Conservation (phyloP, 371 early-diverging fungal species). For the Batkoa obscura region DNA sequence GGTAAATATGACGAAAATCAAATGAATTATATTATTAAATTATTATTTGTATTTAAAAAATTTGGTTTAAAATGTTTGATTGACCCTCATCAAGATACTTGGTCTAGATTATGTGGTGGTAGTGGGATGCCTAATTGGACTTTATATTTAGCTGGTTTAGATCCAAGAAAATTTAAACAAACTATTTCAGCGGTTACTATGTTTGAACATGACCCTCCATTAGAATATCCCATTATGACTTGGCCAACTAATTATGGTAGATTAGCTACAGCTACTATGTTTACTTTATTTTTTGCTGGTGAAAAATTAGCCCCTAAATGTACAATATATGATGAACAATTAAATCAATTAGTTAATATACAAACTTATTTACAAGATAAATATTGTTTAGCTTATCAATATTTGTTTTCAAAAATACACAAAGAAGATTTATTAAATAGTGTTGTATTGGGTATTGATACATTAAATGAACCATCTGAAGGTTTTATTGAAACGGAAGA, state of each 20-base stretch:
- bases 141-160: conserved; percentile 47
- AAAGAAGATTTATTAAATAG: conserved; percentile 22
- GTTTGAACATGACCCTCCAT: conserved; percentile 31
- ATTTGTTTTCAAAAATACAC: conserved; percentile 22
- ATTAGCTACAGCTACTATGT: conserved; percentile 65
- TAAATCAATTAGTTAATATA: conserved; percentile 22
- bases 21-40: conserved; percentile 46
- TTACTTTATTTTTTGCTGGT: conserved; percentile 68
- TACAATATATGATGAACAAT: conserved; percentile 19
- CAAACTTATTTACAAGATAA: conserved; percentile 51
- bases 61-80: conserved; percentile 61
- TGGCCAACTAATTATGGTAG: conserved; percentile 78
- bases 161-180: conserved; percentile 31
- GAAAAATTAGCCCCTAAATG: conserved; percentile 45
- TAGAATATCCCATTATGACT: conserved; percentile 52
- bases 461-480: conserved; percentile 54
- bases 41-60: conserved; percentile 35
- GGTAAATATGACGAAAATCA: conserved; percentile 70
- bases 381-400: conserved; percentile 28
- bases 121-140: conserved; percentile 81
- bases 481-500: conserved; percentile 34
- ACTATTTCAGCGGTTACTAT: conserved; percentile 59
- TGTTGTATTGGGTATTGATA: conserved; percentile 50
- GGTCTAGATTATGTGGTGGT: conserved; percentile 62
- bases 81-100: conserved; percentile 67